Evolutionary conservation across 768 basidiomycete genomes (phyloP).

Genomic region (Tremella yokohamensis): DNA sequence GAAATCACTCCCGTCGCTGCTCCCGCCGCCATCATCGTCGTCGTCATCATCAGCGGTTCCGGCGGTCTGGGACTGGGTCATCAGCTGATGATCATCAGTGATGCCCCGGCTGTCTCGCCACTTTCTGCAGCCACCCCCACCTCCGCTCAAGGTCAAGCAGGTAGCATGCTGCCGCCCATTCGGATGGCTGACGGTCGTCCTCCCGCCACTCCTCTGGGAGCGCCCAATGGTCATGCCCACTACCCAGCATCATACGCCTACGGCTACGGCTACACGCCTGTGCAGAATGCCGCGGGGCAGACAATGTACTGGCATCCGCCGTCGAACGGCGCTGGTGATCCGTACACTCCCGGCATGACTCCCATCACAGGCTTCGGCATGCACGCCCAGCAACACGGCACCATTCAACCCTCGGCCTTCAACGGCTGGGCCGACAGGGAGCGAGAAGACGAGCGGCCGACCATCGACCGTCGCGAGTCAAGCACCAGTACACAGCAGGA

Average conservation of each 20-base stretch:
- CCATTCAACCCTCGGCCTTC: background rate
- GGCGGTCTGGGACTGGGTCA: too few relatives aligned
- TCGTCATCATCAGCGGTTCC: too few relatives aligned
- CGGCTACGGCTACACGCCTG: background rate
- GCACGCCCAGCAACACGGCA: slow-evolving; percentile 1
- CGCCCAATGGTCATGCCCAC: background rate
- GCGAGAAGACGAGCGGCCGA: background rate
- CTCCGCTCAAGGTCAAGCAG: background rate
- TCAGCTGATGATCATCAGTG: too few relatives aligned
- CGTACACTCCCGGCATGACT: background rate
- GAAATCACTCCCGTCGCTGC: too few relatives aligned
- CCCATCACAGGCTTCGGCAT: slow-evolving; percentile 1
- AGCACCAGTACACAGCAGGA: background rate
- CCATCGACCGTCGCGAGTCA: background rate
- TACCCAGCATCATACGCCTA: background rate
- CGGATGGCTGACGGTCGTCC: background rate
- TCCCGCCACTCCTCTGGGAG: background rate
- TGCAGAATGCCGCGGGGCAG: background rate
- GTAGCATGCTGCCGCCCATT: slow-evolving; percentile 1
- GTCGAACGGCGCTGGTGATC: background rate
- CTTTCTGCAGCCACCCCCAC: too few relatives aligned
- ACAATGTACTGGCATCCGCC: slow-evolving; percentile 1
- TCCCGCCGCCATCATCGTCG: too few relatives aligned
- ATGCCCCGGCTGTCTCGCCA: too few relatives aligned
- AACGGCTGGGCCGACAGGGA: slow-evolving; percentile 1